Percentiles rank a stretch among this genome's conserved stretches.
phyloP scores from a whole-genome alignment of 2,329 filamentous ascomycete genomes.

The Coniochaeta sp. region DNA sequence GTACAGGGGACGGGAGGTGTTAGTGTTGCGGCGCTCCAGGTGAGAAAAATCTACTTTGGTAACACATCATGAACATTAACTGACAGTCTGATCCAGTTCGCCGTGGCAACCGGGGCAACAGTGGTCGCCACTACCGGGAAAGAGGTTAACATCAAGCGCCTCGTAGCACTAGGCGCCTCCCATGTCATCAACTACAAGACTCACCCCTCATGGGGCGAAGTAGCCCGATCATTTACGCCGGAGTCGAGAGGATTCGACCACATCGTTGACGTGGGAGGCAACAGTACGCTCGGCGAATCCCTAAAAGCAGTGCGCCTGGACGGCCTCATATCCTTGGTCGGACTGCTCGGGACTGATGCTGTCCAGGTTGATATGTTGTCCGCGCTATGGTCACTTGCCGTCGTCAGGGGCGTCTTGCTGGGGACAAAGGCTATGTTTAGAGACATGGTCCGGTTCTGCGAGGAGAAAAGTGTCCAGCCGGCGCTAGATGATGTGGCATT shows the following conservation, averaged over 20 bases:
- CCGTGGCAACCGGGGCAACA: conserved; percentile 40
- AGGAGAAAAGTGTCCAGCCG: conserved; percentile 22
- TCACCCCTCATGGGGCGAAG: conserved; percentile 49
- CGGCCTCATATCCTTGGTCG: conserved; percentile 25
- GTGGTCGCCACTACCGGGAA: conserved; percentile 55
- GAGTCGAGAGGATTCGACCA: conserved; percentile 49
- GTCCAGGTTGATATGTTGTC: conserved; percentile 17
- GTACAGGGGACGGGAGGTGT: conserved; percentile 33
- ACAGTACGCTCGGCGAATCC: conserved; percentile 50
- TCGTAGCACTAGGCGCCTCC: conserved; percentile 49
- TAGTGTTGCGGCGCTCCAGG: conserved; percentile 27
- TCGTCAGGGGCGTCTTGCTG: conserved; percentile 20
- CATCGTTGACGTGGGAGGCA: conserved; percentile 60
- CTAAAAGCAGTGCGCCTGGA: conserved; percentile 38
- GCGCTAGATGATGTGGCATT: conserved; percentile 24
- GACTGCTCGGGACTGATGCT: conserved; percentile 23
- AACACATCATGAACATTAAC: too few species aligned
- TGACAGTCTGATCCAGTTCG: conserved; percentile 13
- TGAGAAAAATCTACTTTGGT: too few species aligned
- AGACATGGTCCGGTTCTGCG: conserved; percentile 22
- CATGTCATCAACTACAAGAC: conserved; percentile 55
- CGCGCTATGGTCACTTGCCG: conserved; percentile 18
- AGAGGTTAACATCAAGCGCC: conserved; percentile 42
- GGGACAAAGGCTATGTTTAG: conserved; percentile 20
- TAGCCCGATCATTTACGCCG: conserved; percentile 41